Evolutionary conservation across 1,284 basidiomycete species (phyloP), one percentile per base, ranked within the genome.

Genomic region (Mycena sp.): DNA sequence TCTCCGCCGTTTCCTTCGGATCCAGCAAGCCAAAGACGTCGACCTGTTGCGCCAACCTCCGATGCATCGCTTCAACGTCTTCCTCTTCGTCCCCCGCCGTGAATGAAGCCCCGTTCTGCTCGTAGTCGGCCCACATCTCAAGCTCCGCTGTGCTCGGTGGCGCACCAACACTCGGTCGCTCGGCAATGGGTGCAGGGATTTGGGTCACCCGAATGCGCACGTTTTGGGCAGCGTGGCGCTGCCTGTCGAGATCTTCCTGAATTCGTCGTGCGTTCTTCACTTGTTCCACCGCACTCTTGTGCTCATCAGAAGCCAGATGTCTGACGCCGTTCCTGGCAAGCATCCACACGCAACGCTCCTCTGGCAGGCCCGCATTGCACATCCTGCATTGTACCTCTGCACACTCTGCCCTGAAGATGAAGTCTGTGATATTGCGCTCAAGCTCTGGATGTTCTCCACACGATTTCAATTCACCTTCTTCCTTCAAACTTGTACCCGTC

Each of bases 1-100:
- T 32, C 55, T 25, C 9, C 5, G 55, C 55, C 16, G 19, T 25
- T 10, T 43, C 55, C 30, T 57, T 43, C 23, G 55, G 43, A 35
- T 57, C 32, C 55, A 30, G 29, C 19, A 57, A n/a, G 9, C 55
- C 55, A 17, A 57, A 48, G 11, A 48, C 12, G 17, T 57, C 55
- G 6, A 43, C 55, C 30, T 57, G 10, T 21, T 26, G 48, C 11
- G 7, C 14, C 48, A 50, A 35, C 6, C 30, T 17, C 12, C 19
- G 12, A 11, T 32, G 29, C 6, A 6, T 21, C 28, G 19, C 23
- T 14, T 35, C 5, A 6, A 11, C 9, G 17, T 35, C 29, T 4
- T 50, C 29, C 12, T 10, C 6, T 14, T 25, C 14, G 26, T 50
- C 48, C 19, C 48, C 48, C 4, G 48, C 48, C 9, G 26, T 50